Percentiles rank a stretch among this genome's conserved stretches.
Evolutionary conservation across 73 alveolate species (phyloP).

Genomic region (Tetrahymena malaccensis): DNA sequence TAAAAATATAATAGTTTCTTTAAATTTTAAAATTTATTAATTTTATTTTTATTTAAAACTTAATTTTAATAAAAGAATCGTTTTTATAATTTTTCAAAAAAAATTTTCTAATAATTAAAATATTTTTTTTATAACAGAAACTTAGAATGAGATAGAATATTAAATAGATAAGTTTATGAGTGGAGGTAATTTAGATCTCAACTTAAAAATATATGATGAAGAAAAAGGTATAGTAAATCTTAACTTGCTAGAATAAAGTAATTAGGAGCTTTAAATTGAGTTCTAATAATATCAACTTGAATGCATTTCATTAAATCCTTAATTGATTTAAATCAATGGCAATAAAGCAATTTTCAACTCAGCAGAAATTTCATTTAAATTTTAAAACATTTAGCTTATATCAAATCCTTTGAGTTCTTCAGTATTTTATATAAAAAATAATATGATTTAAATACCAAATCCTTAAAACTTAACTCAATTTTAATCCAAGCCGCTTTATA

Average conservation of each 20-base stretch:
- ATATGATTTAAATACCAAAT: neutral
- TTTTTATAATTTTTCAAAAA: no score
- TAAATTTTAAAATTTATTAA: no score
- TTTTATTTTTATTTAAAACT: no score
- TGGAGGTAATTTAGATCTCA: neutral
- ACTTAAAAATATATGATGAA: neutral
- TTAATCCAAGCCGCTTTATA: neutral
- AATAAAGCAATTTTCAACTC: neutral
- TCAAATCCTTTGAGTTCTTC: neutral
- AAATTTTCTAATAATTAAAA: no score
- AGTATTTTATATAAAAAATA: neutral
- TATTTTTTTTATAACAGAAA: neutral
- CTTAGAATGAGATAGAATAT: neutral
- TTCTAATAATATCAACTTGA: neutral
- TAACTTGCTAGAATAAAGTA: neutral
- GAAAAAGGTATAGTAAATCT: neutral
- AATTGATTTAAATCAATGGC: neutral
- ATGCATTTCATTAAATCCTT: neutral
- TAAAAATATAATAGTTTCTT: no score
- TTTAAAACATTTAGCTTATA: no score
- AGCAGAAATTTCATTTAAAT: neutral
- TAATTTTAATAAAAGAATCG: no score
- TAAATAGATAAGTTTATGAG: neutral
- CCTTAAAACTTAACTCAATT: neutral
- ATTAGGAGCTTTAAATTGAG: neutral